Evolutionary conservation across 495 filamentous ascomycete genomes (phyloP), one percentile per base, ranked within the genome.

Genomic region (Cercophora samala): DNA sequence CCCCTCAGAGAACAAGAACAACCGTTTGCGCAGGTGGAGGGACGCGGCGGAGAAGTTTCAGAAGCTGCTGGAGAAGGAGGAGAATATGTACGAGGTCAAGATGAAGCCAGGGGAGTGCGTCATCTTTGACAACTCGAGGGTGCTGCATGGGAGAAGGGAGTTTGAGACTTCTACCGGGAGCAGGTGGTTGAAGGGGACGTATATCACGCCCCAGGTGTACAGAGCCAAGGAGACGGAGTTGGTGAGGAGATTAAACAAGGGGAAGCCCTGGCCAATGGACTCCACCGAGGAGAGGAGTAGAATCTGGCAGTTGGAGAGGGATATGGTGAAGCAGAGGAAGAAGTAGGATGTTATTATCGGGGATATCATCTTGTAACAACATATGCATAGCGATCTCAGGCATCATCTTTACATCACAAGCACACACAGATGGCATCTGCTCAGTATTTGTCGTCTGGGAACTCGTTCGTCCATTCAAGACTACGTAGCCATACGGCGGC

Each of bases 131-230:
- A 98, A 98, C 73, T 77, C 86, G 23, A 83, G 92, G 8, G 79
- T 94, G 4, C 73, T 93, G 46, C 94, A 98, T 79, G 93, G 90
- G 0, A 81, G 94, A 24, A 81, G 79, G 9, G 81, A 86, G 52
- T 98, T 97, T 77, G 83, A 90, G 68, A 78, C 84, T 8, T 63
- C 62, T 0, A 82, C 83, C 1, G 88, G 87, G 5, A 83, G 86
- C 60, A 79, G 93, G 59, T 96, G 92, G 92, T 75, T 97, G 22
- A 92, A 91, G 73, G 94, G 93, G 3, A 82, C 91, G 0, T 97
- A 97, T 79, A 80, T 97, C 11, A 87, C 92, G 60, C 77, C 84
- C 4, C 91, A 96, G 78, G 86, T 85, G 1, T 86, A 88, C 64
- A 75, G 17, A 51, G 74, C 65, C 22, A 60, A 24, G 58, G 66